Conservation (phyloP, 805 yeast species). For the Starmerella riodocensis region DNA sequence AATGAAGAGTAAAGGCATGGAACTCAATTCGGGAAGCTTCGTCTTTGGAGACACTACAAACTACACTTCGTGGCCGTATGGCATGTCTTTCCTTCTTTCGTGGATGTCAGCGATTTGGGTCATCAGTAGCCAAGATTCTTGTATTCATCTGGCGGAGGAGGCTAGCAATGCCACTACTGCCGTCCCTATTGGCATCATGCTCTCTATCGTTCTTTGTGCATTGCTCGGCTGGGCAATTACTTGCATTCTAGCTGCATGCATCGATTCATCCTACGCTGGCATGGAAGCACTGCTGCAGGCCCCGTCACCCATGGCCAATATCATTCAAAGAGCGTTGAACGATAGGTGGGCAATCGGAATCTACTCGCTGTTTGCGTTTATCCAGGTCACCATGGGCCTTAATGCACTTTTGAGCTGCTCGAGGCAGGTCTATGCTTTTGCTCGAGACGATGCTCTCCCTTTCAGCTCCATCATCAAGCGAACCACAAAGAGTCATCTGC, state of each 20-base stretch:
- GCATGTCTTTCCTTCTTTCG: slow-evolving; percentile 42
- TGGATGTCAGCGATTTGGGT: slow-evolving; percentile 66
- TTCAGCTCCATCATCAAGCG: slow-evolving; percentile 41
- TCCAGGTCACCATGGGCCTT: slow-evolving; percentile 56
- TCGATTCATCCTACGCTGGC: slow-evolving; percentile 33
- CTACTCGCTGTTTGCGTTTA: slow-evolving; percentile 43
- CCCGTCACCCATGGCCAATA: slow-evolving; percentile 56
- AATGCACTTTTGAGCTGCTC: slow-evolving; percentile 51
- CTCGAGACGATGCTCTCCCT: slow-evolving; percentile 67
- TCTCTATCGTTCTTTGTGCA: slow-evolving; percentile 47
- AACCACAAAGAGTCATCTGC: slow-evolving; percentile 48
- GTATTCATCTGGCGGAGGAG: slow-evolving; percentile 63
- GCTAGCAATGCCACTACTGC: slow-evolving; percentile 48
- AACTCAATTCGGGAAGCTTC: slow-evolving; percentile 38
- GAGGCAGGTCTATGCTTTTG: slow-evolving; percentile 63
- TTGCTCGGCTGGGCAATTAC: slow-evolving; percentile 45
- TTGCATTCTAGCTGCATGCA: slow-evolving; percentile 38
- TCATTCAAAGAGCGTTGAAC: slow-evolving; percentile 49
- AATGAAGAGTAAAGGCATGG: slow-evolving; percentile 16
- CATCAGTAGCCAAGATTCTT: slow-evolving; percentile 59
- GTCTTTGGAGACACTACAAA: slow-evolving; percentile 45
- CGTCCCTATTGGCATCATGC: slow-evolving; percentile 52
- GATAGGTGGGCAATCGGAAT: slow-evolving; percentile 51
- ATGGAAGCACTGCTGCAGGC: slow-evolving; percentile 34
- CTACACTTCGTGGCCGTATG: slow-evolving; percentile 41